Evolutionary conservation across 2,329 filamentous ascomycete species (phyloP).

Genomic region (Chaetoscypha palmicola): DNA sequence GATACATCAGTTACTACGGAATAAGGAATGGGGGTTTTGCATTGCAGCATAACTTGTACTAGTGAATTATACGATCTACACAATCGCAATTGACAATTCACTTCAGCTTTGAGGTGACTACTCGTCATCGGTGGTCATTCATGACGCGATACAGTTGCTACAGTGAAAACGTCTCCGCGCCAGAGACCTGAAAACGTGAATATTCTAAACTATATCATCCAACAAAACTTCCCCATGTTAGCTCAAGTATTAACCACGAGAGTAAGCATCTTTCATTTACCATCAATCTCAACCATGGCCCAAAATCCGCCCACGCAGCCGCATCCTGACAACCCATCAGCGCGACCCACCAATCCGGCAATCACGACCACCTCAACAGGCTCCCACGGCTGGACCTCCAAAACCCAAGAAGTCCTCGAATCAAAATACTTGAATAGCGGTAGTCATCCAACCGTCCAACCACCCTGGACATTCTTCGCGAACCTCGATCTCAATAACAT

Average conservation of each 20-base stretch:
- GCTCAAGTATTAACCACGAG: too few species aligned
- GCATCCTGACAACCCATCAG: not conserved
- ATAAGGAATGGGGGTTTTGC: not conserved
- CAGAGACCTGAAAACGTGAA: too few species aligned
- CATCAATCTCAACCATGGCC: not conserved
- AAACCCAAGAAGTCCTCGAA: not conserved
- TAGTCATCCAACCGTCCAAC: not conserved
- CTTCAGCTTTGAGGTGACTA: too few species aligned
- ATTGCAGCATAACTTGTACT: not conserved
- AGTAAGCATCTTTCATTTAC: not conserved
- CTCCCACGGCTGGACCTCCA: not conserved
- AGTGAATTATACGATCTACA: not conserved
- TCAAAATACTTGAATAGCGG: constrained; percentile 1
- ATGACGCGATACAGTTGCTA: too few species aligned
- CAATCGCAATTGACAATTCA: too few species aligned
- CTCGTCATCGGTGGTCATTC: too few species aligned
- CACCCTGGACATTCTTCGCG: constrained; percentile 4
- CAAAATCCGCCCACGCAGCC: too few species aligned
- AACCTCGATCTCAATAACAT: not conserved
- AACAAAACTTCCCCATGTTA: not conserved
- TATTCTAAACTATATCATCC: not conserved
- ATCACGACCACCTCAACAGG: not conserved
- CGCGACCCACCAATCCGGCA: not conserved
- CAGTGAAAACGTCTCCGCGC: too few species aligned
- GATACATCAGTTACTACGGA: too few species aligned